phyloP scores from a whole-genome alignment of 768 basidiomycete genomes.

The Termitomyces sp. region DNA sequence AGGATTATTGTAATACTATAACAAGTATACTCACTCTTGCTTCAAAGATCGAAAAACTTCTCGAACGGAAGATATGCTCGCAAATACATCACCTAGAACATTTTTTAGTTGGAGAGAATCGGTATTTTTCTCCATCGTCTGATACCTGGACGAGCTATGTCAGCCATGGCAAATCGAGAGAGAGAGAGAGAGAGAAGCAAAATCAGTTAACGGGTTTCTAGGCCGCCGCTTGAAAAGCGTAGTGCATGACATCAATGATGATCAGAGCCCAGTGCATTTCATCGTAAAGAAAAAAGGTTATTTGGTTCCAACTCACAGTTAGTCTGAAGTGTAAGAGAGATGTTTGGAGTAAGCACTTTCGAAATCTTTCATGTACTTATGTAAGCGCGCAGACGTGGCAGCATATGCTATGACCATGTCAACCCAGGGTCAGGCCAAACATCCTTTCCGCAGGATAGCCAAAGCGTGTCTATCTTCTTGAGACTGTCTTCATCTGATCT shows the following conservation, averaged over 20 bases:
- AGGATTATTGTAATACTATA: background rate
- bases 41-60: conserved; percentile 44
- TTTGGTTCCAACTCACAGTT: conserved; percentile 4
- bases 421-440: conserved; percentile 12
- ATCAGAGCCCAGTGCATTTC: conserved; percentile 62
- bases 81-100: conserved; percentile 51
- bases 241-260: conserved; percentile 23
- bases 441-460: conserved; percentile 17
- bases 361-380: background rate
- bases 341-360: background rate
- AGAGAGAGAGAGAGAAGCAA: background rate
- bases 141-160: background rate
- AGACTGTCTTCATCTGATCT: background rate
- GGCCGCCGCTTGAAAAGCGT: conserved; percentile 27
- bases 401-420: background rate
- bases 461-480: conserved; percentile 11
- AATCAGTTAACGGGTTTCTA: conserved; percentile 25
- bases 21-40: conserved; percentile 44
- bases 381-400: background rate
- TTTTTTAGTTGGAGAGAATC: background rate
- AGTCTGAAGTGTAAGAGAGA: background rate
- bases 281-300: conserved; percentile 22
- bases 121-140: conserved; percentile 1
- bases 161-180: background rate
- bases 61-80: conserved; percentile 57